Evolutionary conservation across 75 land plant species (phyloP), one percentile per base, ranked within the genome.

Genomic region (Larix kaempferi): DNA sequence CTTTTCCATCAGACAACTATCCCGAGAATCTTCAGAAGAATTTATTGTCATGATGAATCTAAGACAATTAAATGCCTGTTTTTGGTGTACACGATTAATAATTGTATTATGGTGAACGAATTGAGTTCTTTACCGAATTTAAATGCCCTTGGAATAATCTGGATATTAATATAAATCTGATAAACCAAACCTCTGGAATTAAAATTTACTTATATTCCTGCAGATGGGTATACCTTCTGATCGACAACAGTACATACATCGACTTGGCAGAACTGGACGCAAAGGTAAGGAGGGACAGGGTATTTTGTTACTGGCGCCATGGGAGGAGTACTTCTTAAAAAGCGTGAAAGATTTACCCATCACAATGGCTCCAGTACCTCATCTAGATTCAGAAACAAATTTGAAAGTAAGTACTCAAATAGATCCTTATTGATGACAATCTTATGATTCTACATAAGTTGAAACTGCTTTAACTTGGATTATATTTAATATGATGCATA

Each of bases 211-310:
- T 73, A 35, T 65, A 17, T 33, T 22, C 27, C 59, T 79, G 61
- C 83, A 98, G 99, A 65, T 95, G 61, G 98, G 99, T 16, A 74
- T 89, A 76, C 99, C 98, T 14, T 71, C 94, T 64, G 96, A 91
- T 71, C 88, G 88, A 78, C 86, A 98, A 82, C 98, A 98, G 75
- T 98, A 98, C 73, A 93, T 98, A 17, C 99, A 98, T 72, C 79
- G 99, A 55, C 89, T 98, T 60, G 99, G 99, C 22, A 90, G 99
- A 89, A 98, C 99, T 65, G 99, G 99, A 27, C 87, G 99, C 63
- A 98, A 98, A 77, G 99, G 99, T 62, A 98, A 98, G 84, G 94
- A 95, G 78, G 99, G 98, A 7, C 79, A 84, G 79, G 99, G 99
- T 29, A 83, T 98, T 60, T 82, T 98, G 79, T 52, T 98, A 64